These are phyloP conservation scores for Lipomyces spencermartinsiae DNA, from an alignment of 805 yeast genomes.

Conservation along the genomic window DNA sequence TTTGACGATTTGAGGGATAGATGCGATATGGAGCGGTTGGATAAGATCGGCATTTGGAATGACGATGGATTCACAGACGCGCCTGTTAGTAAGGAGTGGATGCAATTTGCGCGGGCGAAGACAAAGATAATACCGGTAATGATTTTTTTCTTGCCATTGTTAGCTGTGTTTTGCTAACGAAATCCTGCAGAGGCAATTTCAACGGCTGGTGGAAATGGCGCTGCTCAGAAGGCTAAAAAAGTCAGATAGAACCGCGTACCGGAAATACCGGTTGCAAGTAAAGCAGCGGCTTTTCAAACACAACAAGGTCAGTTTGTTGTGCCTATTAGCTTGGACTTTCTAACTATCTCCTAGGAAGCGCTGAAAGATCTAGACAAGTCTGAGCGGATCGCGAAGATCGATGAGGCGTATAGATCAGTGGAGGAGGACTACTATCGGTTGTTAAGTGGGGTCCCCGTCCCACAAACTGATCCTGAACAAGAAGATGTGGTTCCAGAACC, in stretches of 20 bases:
- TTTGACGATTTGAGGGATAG: constrained; percentile 92
- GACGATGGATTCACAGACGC: constrained; percentile 41
- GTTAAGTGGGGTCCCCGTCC: constrained; percentile 42
- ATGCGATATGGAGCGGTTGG: constrained; percentile 66
- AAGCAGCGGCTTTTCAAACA: constrained; percentile 78
- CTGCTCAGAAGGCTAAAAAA: constrained; percentile 52
- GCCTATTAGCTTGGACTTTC: not conserved
- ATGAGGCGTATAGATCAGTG: constrained; percentile 72
- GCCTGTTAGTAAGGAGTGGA: constrained; percentile 49
- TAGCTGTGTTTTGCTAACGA: not conserved
- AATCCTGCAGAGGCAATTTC: constrained; percentile 63
- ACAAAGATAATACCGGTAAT: constrained; percentile 64
- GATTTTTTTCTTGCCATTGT: not conserved
- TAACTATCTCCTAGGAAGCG: constrained; percentile 59
- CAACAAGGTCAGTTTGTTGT: constrained; percentile 53
- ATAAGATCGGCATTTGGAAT: constrained; percentile 37
- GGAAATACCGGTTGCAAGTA: constrained; percentile 59
- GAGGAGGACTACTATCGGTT: constrained; percentile 75
- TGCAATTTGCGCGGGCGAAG: constrained; percentile 47
- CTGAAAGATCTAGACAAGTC: constrained; percentile 67
- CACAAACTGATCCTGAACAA: not conserved
- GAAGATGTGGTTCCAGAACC: not conserved
- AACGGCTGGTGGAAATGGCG: constrained; percentile 78
- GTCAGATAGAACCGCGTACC: constrained; percentile 37
- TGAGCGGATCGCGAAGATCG: constrained; percentile 71